These are phyloP conservation scores for Mortierella hygrophila DNA, from an alignment of 192 early-diverging fungal species.

Conservation along the genomic window DNA sequence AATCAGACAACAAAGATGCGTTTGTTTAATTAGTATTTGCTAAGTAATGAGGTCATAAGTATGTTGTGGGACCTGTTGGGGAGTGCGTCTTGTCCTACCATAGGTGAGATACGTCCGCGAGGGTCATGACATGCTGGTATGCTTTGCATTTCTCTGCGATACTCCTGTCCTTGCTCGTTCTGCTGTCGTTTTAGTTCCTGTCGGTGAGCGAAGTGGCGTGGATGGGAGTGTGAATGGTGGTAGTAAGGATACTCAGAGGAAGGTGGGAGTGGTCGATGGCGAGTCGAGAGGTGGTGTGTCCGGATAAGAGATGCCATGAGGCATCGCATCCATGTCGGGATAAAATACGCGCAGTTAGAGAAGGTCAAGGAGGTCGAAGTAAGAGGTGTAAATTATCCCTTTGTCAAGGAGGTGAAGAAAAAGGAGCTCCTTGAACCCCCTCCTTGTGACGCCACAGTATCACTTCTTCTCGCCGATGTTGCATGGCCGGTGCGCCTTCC, in stretches of 20 bases:
- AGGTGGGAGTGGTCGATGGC: not conserved
- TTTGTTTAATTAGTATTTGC: too few relatives aligned
- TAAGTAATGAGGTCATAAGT: too few relatives aligned
- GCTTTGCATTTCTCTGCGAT: conserved; percentile 1
- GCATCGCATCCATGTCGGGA: not conserved
- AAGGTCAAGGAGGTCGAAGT: not conserved
- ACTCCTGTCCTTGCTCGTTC: not conserved
- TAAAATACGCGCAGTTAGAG: not conserved
- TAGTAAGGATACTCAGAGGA: not conserved
- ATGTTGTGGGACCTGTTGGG: too few relatives aligned
- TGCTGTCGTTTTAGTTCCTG: not conserved
- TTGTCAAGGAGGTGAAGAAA: not conserved
- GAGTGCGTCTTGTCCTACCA: not conserved
- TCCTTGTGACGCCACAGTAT: not conserved
- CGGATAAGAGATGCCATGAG: conserved; percentile 4
- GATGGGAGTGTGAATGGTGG: not conserved
- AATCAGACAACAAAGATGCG: not conserved
- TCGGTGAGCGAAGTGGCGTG: not conserved
- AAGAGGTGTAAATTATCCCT: not conserved
- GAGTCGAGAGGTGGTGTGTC: not conserved
- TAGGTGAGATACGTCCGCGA: not conserved
- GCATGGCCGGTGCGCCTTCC: not conserved
- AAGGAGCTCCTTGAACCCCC: not conserved
- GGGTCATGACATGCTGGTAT: not conserved
- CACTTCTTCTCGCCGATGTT: not conserved